A percentile compares a stretch with the other conserved stretches of the same genome.
phyloP scores from a whole-genome alignment of 164 flowering plant genomes.

The Annona squamosa region DNA sequence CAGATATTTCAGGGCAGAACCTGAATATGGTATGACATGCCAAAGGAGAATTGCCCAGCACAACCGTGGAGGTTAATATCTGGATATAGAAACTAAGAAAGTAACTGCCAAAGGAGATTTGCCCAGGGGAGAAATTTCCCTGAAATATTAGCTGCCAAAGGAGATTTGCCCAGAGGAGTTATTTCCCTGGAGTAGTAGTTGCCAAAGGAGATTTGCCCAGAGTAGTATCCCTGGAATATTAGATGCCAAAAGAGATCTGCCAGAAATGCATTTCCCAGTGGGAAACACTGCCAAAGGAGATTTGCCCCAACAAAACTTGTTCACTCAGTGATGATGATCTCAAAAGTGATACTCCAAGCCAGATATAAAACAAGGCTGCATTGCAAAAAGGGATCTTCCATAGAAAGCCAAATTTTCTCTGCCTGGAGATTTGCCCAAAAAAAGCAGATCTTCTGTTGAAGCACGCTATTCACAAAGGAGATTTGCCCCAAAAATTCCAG shows the following conservation, averaged over 20 bases:
- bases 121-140: conserved; percentile 5
- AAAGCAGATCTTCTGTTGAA: not conserved
- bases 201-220: conserved; percentile 15
- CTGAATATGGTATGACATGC: not conserved
- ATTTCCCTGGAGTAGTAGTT: not conserved
- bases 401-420: conserved; percentile 6
- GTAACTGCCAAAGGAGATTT: conserved; percentile 23
- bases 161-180: conserved; percentile 56
- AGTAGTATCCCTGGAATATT: not conserved
- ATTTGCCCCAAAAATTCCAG: conserved; percentile 7
- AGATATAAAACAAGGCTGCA: not conserved
- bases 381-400: conserved; percentile 33
- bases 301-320: conserved; percentile 17
- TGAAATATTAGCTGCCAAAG: conserved; percentile 52
- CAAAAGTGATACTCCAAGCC: not conserved
- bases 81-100: not conserved
- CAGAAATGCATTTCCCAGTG: conserved; percentile 1
- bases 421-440: conserved; percentile 14
- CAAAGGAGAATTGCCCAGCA: not conserved
- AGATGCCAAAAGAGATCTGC: conserved; percentile 23
- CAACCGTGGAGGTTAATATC: not conserved
- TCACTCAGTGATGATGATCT: conserved; percentile 3
- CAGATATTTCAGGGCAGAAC: not conserved
- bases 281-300: conserved; percentile 21
- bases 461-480: conserved; percentile 21